Base-by-base conservation (phyloP, 352 stramenopile species). In the Phytophthora palmivora region DNA sequence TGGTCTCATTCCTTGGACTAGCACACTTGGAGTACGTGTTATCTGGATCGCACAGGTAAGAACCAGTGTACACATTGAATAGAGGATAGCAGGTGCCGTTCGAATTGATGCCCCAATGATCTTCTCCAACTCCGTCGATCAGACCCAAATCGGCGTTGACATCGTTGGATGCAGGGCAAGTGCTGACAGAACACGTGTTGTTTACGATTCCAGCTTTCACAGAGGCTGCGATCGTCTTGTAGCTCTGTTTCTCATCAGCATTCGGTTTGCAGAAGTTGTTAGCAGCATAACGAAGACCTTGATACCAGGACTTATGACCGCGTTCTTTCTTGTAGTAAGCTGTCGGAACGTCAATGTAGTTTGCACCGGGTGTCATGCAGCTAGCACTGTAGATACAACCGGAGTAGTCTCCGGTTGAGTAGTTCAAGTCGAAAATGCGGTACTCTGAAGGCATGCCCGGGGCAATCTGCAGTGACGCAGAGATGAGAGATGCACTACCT, bases 381-480 rank as follows among this genome's bases (percentile, higher is more conserved):
- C 38, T 45, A 15, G 39, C 50, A 4, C 34, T 52, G 64, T 86
- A 88, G 2, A 83, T 37, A 49, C 76, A 87, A 21, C 57, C 36
- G 14, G 58, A 43, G 11, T 61, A 58, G 16, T 65, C 52, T n/a
- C 67, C 67, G 2, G 47, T 41, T 2, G 36, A 61, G 4, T 51
- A 60, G 36, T 82, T 39, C 69, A 84, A 36, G 33, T 34, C 18
- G 76, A 87, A 82, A 7, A 78, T 24, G 1, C 79, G 78, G 19
- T 84, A 87, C 18, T 89, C 66, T 6, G 54, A 46, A 1, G 84
- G 84, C 72, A 89, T 89, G 1, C 84, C 88, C 0, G 85, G 85
- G 0, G 62, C 73, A 47, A 98, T 78, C 67, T 98, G 94, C 5
- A 97, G 74, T 39, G 92, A 97, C 37, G 89, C 90, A 21, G 90